A percentile compares a stretch with the other conserved stretches of the same genome.
phyloP scores from a whole-genome alignment of 108 stramenopile genomes.

The Nannochloropsis salina region DNA sequence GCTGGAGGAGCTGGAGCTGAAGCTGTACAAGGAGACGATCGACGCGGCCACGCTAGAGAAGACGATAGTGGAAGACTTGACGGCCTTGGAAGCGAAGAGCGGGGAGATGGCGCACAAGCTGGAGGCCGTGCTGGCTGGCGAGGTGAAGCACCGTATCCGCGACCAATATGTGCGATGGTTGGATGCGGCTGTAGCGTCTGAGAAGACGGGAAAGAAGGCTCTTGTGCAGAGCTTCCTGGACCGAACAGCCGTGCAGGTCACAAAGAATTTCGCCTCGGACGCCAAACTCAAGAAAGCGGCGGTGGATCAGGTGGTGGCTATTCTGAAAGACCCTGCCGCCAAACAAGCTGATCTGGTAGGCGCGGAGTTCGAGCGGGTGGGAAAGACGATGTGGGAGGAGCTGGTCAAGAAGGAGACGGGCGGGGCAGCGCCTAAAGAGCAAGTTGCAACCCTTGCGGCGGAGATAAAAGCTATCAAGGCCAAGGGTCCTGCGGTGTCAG shows the following conservation, averaged over 20 bases:
- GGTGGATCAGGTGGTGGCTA: background rate
- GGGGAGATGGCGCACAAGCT: slow-evolving; percentile 23
- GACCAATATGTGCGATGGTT: background rate
- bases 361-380: slow-evolving; percentile 4
- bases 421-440: background rate
- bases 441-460: background rate
- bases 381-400: background rate
- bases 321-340: slow-evolving; percentile 10
- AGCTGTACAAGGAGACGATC: background rate
- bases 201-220: background rate
- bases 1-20: slow-evolving; percentile 55
- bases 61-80: slow-evolving; percentile 4
- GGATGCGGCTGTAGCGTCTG: slow-evolving; percentile 9
- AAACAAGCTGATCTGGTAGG: slow-evolving; percentile 13
- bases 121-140: background rate
- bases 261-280: background rate
- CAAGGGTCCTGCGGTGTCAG: background rate
- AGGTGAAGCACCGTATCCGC: slow-evolving; percentile 19
- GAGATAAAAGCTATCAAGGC: slow-evolving; percentile 13
- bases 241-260: background rate
- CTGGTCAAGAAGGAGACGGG: background rate
- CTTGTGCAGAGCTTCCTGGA: background rate
- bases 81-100: background rate
- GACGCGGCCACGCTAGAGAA: slow-evolving; percentile 11
- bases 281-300: slow-evolving; percentile 2